Percentiles rank a stretch among this genome's conserved stretches.
phyloP scores from a whole-genome alignment of 2,329 filamentous ascomycete species.

The Pestalotiopsis sp. region DNA sequence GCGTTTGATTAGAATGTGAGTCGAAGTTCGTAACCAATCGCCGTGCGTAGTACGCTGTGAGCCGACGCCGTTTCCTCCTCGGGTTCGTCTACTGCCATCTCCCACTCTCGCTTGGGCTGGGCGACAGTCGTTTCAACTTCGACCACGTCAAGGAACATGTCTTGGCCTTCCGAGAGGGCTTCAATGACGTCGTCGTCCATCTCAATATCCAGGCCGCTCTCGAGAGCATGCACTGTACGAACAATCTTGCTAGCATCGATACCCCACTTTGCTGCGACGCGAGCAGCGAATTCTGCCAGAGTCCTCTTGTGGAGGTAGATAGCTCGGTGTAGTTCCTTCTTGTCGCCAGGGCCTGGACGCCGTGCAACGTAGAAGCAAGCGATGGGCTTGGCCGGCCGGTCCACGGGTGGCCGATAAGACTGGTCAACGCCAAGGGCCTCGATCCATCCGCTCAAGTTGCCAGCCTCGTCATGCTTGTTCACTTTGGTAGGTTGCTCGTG shows the following conservation, averaged over 20 bases:
- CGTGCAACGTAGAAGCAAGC: constrained; percentile 86
- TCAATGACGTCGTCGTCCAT: constrained; percentile 89
- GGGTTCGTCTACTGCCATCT: constrained; percentile 58
- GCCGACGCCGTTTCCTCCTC: constrained; percentile 38
- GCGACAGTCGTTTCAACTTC: constrained; percentile 41
- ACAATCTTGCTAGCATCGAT: constrained; percentile 74
- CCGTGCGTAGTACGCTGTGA: constrained; percentile 32
- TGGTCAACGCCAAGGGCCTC: constrained; percentile 90
- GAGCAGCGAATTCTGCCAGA: constrained; percentile 71
- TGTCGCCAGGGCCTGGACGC: constrained; percentile 50
- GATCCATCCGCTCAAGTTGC: constrained; percentile 79
- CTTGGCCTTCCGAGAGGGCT: constrained; percentile 86
- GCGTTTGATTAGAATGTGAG: constrained; percentile 45
- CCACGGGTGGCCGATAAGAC: constrained; percentile 77
- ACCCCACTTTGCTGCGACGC: constrained; percentile 78
- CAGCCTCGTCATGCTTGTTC: constrained; percentile 59
- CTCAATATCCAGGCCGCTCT: constrained; percentile 78
- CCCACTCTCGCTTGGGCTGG: constrained; percentile 60
- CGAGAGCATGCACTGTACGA: constrained; percentile 72
- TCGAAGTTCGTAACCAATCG: constrained; percentile 46
- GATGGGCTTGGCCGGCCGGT: constrained; percentile 71
- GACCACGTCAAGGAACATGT: constrained; percentile 76
- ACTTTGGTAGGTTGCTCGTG: constrained; percentile 57
- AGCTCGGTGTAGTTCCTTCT: constrained; percentile 75
- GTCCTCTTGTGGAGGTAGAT: constrained; percentile 83